Base-by-base conservation (phyloP, 2,329 filamentous ascomycete species). In the Alternaria sp. region DNA sequence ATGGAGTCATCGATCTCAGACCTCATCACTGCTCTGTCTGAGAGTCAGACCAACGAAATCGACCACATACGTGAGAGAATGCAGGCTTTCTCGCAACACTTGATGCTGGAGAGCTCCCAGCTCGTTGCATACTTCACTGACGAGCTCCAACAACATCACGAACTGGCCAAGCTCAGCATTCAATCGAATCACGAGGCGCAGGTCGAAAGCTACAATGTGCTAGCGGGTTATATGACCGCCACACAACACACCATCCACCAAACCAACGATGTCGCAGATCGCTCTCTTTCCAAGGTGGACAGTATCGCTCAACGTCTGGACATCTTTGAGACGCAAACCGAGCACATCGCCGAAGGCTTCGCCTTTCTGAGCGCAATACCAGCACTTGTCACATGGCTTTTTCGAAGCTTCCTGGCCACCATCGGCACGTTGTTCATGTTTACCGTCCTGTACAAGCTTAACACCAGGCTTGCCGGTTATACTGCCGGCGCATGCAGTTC, bases 291-390 rank as follows among this genome's bases (percentile, higher is more conserved):
- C 2, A 68, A 60, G 14, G 59, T 71, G 4, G 59, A 67, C 11
- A 64, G 32, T 20, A 72, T 73, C 9, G 64, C 67, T 12, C 60
- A 66, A 16, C 62, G 62, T 10, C 59, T 73, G 8, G 62, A 67
- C 30, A 57, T 54, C 10, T 59, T 73, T 5, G 65, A 69, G 20
- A 64, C 56, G 14, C 70, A 68, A 45, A 64, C 70, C 0, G 68
- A 72, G 30, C 60, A 68, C 9, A 72, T 73, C 6, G 64, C 63
- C 0, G 62, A 65, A 44, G 68, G 68, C 0, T 71, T 73, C 20
- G 66, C 70, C 7, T 71, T 73, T 36, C 55, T 73, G n/a, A 66
- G 62, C 38, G 64, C 61, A 1, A 58, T 72, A 2, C 65, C 69
- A 4, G 55, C 58, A 4, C 53, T 71, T 9, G 43, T 64, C 3